phyloP scores from a whole-genome alignment of 1,284 basidiomycete genomes.

The Exobasidium cylindrosporum region DNA sequence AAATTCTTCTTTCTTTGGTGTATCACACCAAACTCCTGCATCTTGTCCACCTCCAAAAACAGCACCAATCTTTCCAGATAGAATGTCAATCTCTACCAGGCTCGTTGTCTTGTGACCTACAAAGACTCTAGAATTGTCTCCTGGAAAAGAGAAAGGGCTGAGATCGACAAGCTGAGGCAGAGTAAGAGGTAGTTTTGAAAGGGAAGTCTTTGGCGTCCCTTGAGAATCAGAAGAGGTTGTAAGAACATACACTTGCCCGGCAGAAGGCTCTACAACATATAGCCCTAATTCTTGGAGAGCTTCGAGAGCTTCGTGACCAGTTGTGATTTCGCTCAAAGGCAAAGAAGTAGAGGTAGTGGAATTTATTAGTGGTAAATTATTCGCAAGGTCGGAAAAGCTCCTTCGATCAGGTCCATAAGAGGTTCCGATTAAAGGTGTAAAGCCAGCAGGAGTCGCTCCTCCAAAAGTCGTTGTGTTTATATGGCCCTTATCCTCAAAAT shows the following conservation, averaged over 20 bases:
- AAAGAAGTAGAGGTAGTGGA: conserved; percentile 17
- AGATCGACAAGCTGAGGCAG: conserved; percentile 82
- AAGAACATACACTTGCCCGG: conserved; percentile 79
- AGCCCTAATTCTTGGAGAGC: conserved; percentile 67
- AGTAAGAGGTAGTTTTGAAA: conserved; percentile 75
- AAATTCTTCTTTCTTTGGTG: not conserved
- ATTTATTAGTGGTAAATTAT: not conserved
- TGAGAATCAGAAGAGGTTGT: conserved; percentile 54
- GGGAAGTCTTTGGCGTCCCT: conserved; percentile 20
- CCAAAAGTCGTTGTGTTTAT: not conserved
- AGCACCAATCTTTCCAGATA: conserved; percentile 76
- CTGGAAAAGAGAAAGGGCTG: conserved; percentile 75
- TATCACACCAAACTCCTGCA: conserved; percentile 1
- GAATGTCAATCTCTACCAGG: conserved; percentile 72
- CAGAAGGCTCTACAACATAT: conserved; percentile 82
- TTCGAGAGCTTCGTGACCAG: conserved; percentile 25
- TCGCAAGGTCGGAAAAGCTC: conserved; percentile 40
- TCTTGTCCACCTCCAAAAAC: conserved; percentile 61
- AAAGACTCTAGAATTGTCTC: conserved; percentile 71
- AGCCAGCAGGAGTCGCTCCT: not conserved
- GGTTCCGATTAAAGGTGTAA: conserved; percentile 36
- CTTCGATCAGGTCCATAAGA: conserved; percentile 37
- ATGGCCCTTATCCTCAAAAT: not conserved
- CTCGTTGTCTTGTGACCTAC: conserved; percentile 81
- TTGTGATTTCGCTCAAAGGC: not conserved